phyloP scores from a whole-genome alignment of 2,329 filamentous ascomycete species.

The Pseudogymnoascus pannorum region DNA sequence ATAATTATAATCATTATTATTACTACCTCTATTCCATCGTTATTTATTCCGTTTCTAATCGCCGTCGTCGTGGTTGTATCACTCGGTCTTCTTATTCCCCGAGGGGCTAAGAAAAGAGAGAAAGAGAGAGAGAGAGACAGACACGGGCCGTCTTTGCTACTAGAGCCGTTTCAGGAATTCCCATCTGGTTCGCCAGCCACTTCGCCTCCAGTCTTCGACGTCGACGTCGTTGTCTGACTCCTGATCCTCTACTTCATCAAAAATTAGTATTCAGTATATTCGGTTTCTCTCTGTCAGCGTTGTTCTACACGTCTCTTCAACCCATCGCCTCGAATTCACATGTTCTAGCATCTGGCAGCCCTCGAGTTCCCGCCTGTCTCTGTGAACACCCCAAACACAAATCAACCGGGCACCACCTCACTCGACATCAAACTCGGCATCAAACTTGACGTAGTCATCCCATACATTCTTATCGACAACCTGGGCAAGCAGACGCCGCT shows the following conservation, averaged over 20 bases:
- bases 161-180: constrained; percentile 9
- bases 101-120: background rate
- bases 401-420: constrained; percentile 1
- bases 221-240: constrained; percentile 7
- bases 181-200: constrained; percentile 8
- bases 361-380: background rate
- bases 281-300: constrained; percentile 1
- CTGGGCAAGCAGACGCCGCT: background rate
- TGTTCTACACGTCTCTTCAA: constrained; percentile 3
- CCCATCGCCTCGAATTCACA: background rate
- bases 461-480: constrained; percentile 3
- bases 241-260: constrained; percentile 3
- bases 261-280: constrained; percentile 5
- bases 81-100: background rate
- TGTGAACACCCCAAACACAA: constrained; percentile 2
- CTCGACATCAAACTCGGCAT: constrained; percentile 7
- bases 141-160: constrained; percentile 6
- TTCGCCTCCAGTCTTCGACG: constrained; percentile 6
- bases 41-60: background rate
- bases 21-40: background rate
- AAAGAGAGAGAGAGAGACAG: background rate
- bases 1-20: background rate
- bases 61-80: background rate
- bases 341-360: constrained; percentile 2
- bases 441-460: constrained; percentile 9